Conservation (phyloP, 192 early-diverging fungal genomes). For the Rhizophagus sp. region DNA sequence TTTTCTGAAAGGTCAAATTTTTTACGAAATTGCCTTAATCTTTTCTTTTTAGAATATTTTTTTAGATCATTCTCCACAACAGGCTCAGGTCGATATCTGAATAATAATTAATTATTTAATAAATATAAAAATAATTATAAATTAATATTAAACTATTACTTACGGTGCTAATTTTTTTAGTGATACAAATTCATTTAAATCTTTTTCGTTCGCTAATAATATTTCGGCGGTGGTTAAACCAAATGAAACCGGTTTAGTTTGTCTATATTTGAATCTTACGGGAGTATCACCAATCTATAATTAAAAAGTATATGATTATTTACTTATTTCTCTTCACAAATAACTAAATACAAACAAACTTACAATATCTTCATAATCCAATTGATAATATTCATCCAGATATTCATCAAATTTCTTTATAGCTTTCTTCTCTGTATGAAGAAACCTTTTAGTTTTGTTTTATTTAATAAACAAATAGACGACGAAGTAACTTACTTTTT, state of each 20-base stretch:
- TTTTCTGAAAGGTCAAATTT: constrained; percentile 37
- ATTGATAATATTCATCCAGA: constrained; percentile 88
- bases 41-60: constrained; percentile 60
- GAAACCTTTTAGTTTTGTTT: constrained; percentile 7
- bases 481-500: constrained; percentile 22
- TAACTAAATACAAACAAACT: neutral
- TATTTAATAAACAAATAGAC: constrained; percentile 17
- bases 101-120: neutral
- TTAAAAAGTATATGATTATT: neutral
- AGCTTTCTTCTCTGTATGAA: constrained; percentile 25
- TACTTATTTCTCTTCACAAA: too few relatives aligned
- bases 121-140: too few relatives aligned
- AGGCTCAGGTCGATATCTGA: constrained; percentile 30
- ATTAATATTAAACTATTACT: neutral
- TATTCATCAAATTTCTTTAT: constrained; percentile 64
- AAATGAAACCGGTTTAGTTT: constrained; percentile 74
- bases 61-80: constrained; percentile 38
- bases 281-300: constrained; percentile 70
- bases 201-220: constrained; percentile 83
- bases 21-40: constrained; percentile 45
- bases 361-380: constrained; percentile 92
- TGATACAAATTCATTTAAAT: constrained; percentile 82
- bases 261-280: constrained; percentile 91
- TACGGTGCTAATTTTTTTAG: constrained; percentile 90
- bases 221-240: constrained; percentile 87